Base-by-base conservation (phyloP, 2,329 filamentous ascomycete species). In the Hypoxylon sp. region DNA sequence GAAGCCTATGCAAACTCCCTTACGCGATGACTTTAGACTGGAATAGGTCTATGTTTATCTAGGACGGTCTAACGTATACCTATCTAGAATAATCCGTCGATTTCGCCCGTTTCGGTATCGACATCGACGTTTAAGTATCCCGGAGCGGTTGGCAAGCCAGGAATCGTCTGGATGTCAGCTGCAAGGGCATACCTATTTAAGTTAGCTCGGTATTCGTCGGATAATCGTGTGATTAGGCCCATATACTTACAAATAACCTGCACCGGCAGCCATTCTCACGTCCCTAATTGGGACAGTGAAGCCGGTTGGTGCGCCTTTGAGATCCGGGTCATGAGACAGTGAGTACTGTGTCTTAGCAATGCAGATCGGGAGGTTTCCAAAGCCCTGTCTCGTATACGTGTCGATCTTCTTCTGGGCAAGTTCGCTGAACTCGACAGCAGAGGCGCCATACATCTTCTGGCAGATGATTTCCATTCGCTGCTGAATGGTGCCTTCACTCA, bases 301-400 rank as follows among this genome's bases (percentile, higher is more conserved):
- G 65, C 95, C 96, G 3, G 91, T 93, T 24, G 96, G 96, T 8
- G 96, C 96, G 70, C 96, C 96, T 88, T 99, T 99, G 75, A 98
- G 86, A 10, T 92, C 90, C 2, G 95, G 92, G 80, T 99, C 94
- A 81, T 98, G 95, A 65, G 92, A 96, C 53, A 99, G 87, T 35
- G 93, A 97, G 84, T 99, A 99, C 81, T 99, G 96, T 13, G 96
- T 99, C 90, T 99, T 99, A 70, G 96, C 96, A 72, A 98, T 89
- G 80, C 96, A 99, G 78, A 98, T 97, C 37, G 96, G 96, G 72
- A 99, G 84, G 80, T 97, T 94, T 22, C 92, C 92, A 76, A 95
- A 97, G 50, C 96, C 96, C 81, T 98, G 96, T 78, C 90, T 89
- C 33, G 92, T 94, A 82, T 98, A 99, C 6, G 91, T 94, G 78